Conservation (phyloP, 2,329 filamentous ascomycete genomes). For the Helminthosporium solani region DNA sequence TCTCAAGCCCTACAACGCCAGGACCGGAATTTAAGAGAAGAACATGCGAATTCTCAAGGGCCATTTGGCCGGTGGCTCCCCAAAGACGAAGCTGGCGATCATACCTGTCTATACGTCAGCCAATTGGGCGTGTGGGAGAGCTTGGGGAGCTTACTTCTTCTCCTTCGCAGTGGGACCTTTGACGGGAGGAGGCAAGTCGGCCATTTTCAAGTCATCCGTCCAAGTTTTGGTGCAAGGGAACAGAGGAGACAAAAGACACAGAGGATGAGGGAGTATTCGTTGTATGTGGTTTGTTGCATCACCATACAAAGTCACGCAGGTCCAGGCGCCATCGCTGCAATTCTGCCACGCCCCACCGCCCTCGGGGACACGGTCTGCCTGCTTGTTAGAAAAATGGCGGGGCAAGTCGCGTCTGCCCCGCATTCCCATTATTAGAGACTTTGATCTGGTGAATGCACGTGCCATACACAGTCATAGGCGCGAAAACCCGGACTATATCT, state of each 20-base stretch:
- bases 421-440: neutral
- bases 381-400: neutral
- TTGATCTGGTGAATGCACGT: too few relatives aligned
- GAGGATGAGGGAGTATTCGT: neutral
- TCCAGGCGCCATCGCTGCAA: conserved; percentile 2
- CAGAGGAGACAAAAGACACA: neutral
- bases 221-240: neutral
- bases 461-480: too few relatives aligned
- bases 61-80: conserved; percentile 88
- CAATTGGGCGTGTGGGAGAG: conserved; percentile 4
- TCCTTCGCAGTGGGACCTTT: conserved; percentile 49
- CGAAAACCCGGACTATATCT: too few relatives aligned
- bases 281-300: too few relatives aligned
- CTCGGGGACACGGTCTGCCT: neutral
- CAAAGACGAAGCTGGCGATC: conserved; percentile 93
- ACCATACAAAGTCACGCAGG: too few relatives aligned
- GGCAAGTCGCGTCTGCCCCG: conserved; percentile 1
- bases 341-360: conserved; percentile 11
- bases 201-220: too few relatives aligned
- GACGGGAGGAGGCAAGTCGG: conserved; percentile 42
- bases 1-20: conserved; percentile 86
- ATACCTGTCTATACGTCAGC: conserved; percentile 62
- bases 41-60: conserved; percentile 88
- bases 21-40: conserved; percentile 82
- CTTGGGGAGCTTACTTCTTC: conserved; percentile 47